Evolutionary conservation across 2,329 filamentous ascomycete genomes (phyloP), one percentile per base, ranked within the genome.

Genomic region (Aspergillus sp.): DNA sequence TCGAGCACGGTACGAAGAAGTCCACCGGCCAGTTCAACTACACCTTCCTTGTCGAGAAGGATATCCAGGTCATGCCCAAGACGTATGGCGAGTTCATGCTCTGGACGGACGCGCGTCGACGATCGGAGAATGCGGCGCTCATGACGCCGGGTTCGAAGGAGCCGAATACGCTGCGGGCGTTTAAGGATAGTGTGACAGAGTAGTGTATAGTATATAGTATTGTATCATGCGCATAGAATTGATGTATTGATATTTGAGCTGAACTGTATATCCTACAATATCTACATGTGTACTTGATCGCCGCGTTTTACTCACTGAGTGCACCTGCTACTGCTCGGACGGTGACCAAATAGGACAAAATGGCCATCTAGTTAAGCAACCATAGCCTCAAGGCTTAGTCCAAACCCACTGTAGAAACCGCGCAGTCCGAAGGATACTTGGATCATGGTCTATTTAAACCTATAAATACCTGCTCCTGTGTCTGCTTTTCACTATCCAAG

Each of bases 11-110:
- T 5, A 79, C 79, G 45, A 82, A 83, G 20, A 85, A 83, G 63
- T 81, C 85, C 2, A 89, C 87, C 0, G 87, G 87, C 4, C 85
- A 87, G 61, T 90, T 90, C 73, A 88, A 89, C 61, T 90, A 90
- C 65, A 89, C 87, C 0, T 89, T 89, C 65, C 76, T 80, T 49
- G 84, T 88, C 2, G 80, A 84, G 50, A 82, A 78, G 62, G 80
- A 86, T 60, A 76, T 88, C 43, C 79, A 83, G 61, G 82, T 89
- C 17, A 82, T 88, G 75, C 86, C 86, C 3, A 75, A 79, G 65
- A 81, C 76, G 11, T 86, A 86, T 60, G 76, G 78, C 1, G 83
- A 86, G 59, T 85, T 83, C 57, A 86, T 86, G 83, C 76, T 83
- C 66, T 86, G 84, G 67, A 75, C 84, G 14, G 83, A 85, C 72